A percentile compares a stretch with the other conserved stretches of the same genome.
phyloP scores from a whole-genome alignment of 139 green algal species.

The Chlorella sp. region DNA sequence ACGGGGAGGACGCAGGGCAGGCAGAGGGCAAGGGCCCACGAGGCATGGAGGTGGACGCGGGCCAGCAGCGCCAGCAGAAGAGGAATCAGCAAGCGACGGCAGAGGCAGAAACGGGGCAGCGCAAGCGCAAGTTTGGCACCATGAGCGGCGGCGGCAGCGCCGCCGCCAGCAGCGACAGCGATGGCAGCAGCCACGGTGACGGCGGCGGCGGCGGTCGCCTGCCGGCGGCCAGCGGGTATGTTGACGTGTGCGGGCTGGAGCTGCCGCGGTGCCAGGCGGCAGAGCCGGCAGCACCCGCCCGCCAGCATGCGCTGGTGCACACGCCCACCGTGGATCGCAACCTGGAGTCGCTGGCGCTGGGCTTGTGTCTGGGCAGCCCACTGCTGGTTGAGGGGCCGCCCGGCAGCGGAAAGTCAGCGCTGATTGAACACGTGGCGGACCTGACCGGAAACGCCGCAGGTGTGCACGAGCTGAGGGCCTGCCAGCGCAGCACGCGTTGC shows the following conservation, averaged over 20 bases:
- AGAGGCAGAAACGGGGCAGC: slow-evolving; percentile 19
- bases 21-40: background rate
- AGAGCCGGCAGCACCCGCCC: background rate
- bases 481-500: background rate
- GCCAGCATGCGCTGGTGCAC: slow-evolving; percentile 32
- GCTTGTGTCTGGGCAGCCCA: slow-evolving; percentile 73
- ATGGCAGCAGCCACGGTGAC: background rate
- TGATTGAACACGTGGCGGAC: slow-evolving; percentile 78
- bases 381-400: slow-evolving; percentile 91
- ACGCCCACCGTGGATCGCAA: slow-evolving; percentile 54
- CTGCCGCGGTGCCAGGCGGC: slow-evolving; percentile 32
- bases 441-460: slow-evolving; percentile 70
- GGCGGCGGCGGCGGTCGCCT: background rate
- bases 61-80: slow-evolving; percentile 8
- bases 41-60: background rate
- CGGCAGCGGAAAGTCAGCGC: slow-evolving; percentile 83
- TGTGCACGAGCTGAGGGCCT: background rate
- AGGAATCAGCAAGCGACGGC: slow-evolving; percentile 11
- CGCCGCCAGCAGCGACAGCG: background rate
- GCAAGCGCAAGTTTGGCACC: slow-evolving; percentile 31
- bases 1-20: background rate
- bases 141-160: background rate
- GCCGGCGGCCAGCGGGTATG: slow-evolving; percentile 16
- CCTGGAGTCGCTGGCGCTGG: slow-evolving; percentile 71
- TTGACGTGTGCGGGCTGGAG: slow-evolving; percentile 62